Percentiles rank a stretch among this genome's conserved stretches.
Evolutionary conservation across 257 asterid species (phyloP).

Genomic region (Anisodus acutangulus): DNA sequence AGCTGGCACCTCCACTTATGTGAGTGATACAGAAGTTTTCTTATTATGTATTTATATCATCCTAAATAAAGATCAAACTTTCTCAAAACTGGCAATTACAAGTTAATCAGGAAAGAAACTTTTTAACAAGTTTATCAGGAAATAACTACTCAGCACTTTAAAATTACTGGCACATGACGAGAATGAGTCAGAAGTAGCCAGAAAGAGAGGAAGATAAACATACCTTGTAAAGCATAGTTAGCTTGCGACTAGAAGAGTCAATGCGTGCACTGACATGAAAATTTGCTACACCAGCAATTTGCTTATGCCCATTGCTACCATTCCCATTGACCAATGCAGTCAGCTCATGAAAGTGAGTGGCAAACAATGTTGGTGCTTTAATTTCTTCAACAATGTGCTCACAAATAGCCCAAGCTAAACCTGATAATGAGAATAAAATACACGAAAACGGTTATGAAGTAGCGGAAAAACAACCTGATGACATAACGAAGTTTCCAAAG

Average conservation of each 20-base stretch:
- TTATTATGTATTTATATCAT: not conserved
- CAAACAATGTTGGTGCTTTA: slow-evolving; percentile 90
- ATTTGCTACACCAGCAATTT: slow-evolving; percentile 73
- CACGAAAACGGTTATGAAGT: not conserved
- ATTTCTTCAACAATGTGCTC: slow-evolving; percentile 87
- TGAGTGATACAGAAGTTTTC: not conserved
- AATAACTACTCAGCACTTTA: slow-evolving; percentile 4
- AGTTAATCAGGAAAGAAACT: not conserved
- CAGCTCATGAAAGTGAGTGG: slow-evolving; percentile 98
- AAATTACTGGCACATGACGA: not conserved
- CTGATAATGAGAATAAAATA: slow-evolving; percentile 46
- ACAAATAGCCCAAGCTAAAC: slow-evolving; percentile 98
- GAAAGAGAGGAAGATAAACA: slow-evolving; percentile 35
- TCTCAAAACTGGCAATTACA: not conserved
- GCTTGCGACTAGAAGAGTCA: slow-evolving; percentile 82
- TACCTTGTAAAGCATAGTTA: slow-evolving; percentile 98
- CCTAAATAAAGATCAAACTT: slow-evolving; percentile 25
- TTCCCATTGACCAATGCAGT: slow-evolving; percentile 77
- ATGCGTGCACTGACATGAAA: slow-evolving; percentile 97
- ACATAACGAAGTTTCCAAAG: not conserved
- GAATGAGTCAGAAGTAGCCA: slow-evolving; percentile 27
- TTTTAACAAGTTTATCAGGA: not conserved
- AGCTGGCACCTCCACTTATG: not conserved
- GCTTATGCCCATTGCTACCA: slow-evolving; percentile 45
- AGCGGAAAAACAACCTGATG: not conserved